These are phyloP conservation scores for Moricandia arvensis DNA, from an alignment of 345 rosid species.

Conservation along the genomic window DNA sequence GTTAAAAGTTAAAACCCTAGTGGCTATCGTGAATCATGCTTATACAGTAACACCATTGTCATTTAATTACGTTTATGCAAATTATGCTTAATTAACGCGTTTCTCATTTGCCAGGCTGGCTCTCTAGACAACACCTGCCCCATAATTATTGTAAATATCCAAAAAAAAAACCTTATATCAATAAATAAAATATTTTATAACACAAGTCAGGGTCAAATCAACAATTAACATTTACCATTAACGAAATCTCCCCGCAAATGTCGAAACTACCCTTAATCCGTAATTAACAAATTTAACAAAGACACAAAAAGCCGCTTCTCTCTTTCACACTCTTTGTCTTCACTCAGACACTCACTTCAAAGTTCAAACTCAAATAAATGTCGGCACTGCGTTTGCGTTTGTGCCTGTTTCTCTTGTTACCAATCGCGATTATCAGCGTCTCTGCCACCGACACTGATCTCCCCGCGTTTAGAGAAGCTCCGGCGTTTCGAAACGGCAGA, in stretches of 20 bases:
- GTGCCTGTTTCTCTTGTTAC: not conserved
- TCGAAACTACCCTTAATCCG: conserved; percentile 6
- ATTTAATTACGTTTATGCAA: not conserved
- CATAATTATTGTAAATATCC: not conserved
- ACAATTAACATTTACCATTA: not conserved
- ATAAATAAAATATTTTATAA: not conserved
- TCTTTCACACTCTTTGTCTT: not conserved
- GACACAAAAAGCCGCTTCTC: not conserved
- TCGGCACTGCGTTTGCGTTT: conserved; percentile 15
- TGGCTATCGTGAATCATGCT: not conserved
- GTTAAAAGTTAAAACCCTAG: not conserved
- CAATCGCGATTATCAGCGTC: conserved; percentile 17
- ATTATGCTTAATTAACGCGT: not conserved
- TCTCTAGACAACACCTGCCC: not conserved
- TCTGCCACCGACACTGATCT: conserved; percentile 31
- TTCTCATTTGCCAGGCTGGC: conserved; percentile 16
- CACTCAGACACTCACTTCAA: not conserved
- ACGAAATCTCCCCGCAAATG: not conserved
- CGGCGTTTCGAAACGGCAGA: conserved; percentile 70
- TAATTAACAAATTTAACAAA: not conserved
- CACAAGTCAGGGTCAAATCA: not conserved
- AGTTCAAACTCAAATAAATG: not conserved
- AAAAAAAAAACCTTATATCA: not conserved
- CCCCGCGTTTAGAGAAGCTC: conserved; percentile 60
- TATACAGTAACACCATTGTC: not conserved